phyloP scores from a whole-genome alignment of 148 eudicot genomes.

The Rhododendron griersonianum region DNA sequence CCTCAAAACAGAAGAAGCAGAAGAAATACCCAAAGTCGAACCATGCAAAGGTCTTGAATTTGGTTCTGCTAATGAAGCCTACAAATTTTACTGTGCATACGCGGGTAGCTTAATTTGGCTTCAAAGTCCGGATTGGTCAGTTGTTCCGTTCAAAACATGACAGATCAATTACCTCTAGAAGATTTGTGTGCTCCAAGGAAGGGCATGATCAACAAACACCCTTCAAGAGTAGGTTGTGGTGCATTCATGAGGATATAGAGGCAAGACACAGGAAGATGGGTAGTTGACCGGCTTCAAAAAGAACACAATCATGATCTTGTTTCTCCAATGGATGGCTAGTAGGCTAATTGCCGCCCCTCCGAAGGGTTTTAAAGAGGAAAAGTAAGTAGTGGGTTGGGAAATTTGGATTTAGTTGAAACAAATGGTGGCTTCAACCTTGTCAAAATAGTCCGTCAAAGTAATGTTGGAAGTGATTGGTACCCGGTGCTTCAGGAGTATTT shows the following conservation, averaged over 20 bases:
- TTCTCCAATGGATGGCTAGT: constrained; percentile 28
- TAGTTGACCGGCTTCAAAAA: no score
- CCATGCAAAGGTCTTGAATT: constrained; percentile 54
- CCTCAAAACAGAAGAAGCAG: constrained; percentile 33
- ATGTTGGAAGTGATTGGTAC: constrained; percentile 46
- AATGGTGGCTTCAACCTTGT: constrained; percentile 43
- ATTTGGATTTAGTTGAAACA: constrained; percentile 43
- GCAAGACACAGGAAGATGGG: no score
- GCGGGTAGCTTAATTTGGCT: constrained; percentile 34
- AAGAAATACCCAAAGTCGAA: constrained; percentile 25
- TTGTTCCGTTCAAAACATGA: no score
- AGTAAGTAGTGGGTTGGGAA: constrained; percentile 31
- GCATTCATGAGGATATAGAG: no score
- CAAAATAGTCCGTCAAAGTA: constrained; percentile 35
- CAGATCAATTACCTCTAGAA: no score
- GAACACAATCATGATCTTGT: no score
- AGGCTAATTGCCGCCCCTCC: constrained; percentile 17
- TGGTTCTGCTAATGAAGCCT: constrained; percentile 46
- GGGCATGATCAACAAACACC: no score
- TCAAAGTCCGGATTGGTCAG: constrained; percentile 48
- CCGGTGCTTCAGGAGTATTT: constrained; percentile 39
- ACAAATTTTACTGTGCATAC: constrained; percentile 37
- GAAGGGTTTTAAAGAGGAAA: constrained; percentile 38
- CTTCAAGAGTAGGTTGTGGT: no score
- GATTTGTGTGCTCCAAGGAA: no score